Evolutionary conservation across 352 stramenopile species (phyloP), one percentile per base, ranked within the genome.

Genomic region (Pythium guiyangense): DNA sequence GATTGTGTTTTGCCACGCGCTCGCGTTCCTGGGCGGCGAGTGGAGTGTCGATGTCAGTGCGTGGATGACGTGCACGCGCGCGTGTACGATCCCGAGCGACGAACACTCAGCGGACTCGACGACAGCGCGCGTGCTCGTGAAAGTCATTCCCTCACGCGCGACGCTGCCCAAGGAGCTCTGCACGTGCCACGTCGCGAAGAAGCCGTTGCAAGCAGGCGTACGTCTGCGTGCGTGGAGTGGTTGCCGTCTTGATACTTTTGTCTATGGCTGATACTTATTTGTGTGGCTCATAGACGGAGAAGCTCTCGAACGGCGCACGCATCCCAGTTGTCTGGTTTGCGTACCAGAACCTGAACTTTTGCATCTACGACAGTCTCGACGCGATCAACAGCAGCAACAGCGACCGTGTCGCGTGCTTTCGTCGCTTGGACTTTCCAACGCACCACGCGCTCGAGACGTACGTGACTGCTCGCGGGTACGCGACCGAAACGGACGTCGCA

Each of bases 331-430:
- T 90, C 43, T 88, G 69, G 73, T 92, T 92, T 46, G 78, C 70
- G 25, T 90, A 90, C 57, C 83, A 92, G 60, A 90, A 92, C 48
- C 55, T 90, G 18, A 79, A 72, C n/a, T 90, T 90, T 52, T 90
- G 74, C 60, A 48, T 90, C 18, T 79, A 84, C 42, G 63, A 74
- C 50, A 20, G 31, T 9, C 56, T 73, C 22, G 71, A 79, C 42
- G 52, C 51, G 4, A 51, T 74, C 6, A 59, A 72, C 42, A 17
- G 22, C 29, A 54, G 37, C 25, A 37, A 42, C 20, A n/a, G n/a
- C n/a, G n/a, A n/a, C n/a, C n/a, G n/a, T n/a, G n/a, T 15, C 45
- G 48, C 54, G 35, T 63, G 63, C 56, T 84, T 84, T 49, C 63
- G 66, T 3, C 71, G 74, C 6, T 63, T 84, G 39, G 70, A 77